Evolutionary conservation across 345 rosid species (phyloP).

Genomic region (Isatis tinctoria): DNA sequence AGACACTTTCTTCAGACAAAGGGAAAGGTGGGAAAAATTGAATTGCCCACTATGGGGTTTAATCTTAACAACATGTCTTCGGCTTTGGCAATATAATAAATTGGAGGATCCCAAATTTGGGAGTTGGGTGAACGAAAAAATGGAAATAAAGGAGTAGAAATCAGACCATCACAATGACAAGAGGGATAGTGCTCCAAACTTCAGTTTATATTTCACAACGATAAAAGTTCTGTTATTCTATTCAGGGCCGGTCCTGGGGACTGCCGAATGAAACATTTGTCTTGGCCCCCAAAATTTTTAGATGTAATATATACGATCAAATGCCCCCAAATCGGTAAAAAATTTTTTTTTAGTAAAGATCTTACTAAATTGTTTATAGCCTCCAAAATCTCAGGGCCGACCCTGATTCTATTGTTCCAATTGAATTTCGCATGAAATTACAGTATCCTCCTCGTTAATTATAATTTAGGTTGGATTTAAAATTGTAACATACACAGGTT

Average conservation of each 20-base stretch:
- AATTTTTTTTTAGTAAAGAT: no score
- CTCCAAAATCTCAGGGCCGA: no score
- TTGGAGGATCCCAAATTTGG: conserved; percentile 34
- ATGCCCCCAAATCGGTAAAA: no score
- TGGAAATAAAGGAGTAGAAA: conserved; percentile 24
- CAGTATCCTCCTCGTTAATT: neutral
- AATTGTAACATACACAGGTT: neutral
- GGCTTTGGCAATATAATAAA: conserved; percentile 24
- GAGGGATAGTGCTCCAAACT: conserved; percentile 21
- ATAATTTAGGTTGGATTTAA: neutral
- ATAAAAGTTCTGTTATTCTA: no score
- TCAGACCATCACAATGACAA: conserved; percentile 17
- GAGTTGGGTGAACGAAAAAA: conserved; percentile 19
- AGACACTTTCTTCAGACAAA: conserved; percentile 56
- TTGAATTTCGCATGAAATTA: neutral
- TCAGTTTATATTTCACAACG: neutral
- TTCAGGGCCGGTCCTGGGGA: no score
- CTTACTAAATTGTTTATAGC: no score
- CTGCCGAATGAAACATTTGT: no score
- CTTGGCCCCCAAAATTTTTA: no score
- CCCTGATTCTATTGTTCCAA: no score
- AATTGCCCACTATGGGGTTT: conserved; percentile 31
- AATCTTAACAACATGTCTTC: conserved; percentile 18
- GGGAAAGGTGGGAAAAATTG: conserved; percentile 44
- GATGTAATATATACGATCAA: no score